Base-by-base conservation (phyloP, 495 filamentous ascomycete species). In the Lindgomyces ingoldianus region DNA sequence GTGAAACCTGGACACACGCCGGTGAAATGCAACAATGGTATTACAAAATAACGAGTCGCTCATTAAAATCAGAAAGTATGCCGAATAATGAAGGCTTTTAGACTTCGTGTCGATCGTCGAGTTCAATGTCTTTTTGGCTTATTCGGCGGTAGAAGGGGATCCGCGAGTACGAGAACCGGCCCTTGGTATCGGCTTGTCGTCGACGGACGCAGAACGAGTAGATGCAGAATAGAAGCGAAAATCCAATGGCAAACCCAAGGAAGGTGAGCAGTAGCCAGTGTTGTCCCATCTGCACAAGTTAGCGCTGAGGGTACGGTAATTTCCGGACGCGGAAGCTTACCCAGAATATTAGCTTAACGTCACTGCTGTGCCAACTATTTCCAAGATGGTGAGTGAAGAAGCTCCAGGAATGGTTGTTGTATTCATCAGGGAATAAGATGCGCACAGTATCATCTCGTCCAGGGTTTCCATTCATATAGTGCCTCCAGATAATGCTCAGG, bases 361-460 rank as follows among this genome's bases (percentile, higher is more conserved):
- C 89, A 60, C 81, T 84, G 21, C 82, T 82, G 71, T 93, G 89
- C 89, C 89, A 92, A 69, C 84, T 88, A 74, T 84, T 90, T 19
- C 89, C 89, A 30, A 81, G 80, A 66, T 89, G 83, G 67, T 90
- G 86, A 19, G 83, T 87, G 72, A 93, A 93, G 79, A 93, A 92
- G 63, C 85, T 87, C 88, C 88, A 91, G 0, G 81, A 74, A 62
- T 85, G 81, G 59, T 81, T 79, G 64, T 87, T 88, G 74, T 91
- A 91, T 69, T 90, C 89, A 39, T 85, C 81, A 39, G 79, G 81
- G 79, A 85, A 85, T 41, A 91, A 56, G n/a, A 81, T 69, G 27
- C 79, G 62, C 0, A 81, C 64, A 21, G 70, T 72, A 36, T 78
- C 78, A 16, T 55, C 27, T n/a, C 52, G 62, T 16, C 56, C 10